Conservation (phyloP, 2,329 filamentous ascomycete species). For the Epichloe aotearoae region DNA sequence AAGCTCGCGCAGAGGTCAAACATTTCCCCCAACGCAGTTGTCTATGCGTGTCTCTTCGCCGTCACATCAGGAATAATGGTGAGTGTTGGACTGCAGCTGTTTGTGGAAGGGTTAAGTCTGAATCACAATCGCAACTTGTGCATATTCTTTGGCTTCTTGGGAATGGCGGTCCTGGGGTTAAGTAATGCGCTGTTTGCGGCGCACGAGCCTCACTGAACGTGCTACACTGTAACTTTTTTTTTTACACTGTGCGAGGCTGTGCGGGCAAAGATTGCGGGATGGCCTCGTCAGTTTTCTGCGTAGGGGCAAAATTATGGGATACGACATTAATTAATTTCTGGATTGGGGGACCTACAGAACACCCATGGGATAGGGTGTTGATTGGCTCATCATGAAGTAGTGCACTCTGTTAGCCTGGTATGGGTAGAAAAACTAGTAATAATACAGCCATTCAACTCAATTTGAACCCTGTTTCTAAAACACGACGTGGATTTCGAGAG, state of each 20-base stretch:
- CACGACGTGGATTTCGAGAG: too few relatives aligned
- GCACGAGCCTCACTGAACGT: conserved; percentile 16
- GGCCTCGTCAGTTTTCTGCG: not conserved
- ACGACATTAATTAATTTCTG: not conserved
- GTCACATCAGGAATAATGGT: conserved; percentile 90
- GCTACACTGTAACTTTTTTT: not conserved
- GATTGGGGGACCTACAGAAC: not conserved
- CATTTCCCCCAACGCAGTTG: conserved; percentile 37
- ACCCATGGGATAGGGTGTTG: not conserved
- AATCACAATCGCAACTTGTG: conserved; percentile 68
- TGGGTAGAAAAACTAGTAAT: too few relatives aligned
- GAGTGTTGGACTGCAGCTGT: conserved; percentile 78
- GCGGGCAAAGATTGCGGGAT: not conserved
- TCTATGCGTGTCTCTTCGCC: conserved; percentile 75
- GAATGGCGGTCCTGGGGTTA: conserved; percentile 77
- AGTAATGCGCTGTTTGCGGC: conserved; percentile 70
- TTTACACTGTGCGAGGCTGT: not conserved
- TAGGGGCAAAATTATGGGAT: not conserved
- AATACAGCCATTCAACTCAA: not conserved
- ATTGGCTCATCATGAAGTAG: not conserved
- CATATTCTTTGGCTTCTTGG: conserved; percentile 67
- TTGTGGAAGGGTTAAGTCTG: conserved; percentile 71
- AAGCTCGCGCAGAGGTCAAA: conserved; percentile 45
- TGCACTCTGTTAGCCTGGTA: not conserved
- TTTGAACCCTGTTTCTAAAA: too few relatives aligned